Percentiles rank a stretch among this genome's conserved stretches.
Evolutionary conservation across 108 stramenopile species (phyloP).

Genomic region (Skeletonema tropicum): DNA sequence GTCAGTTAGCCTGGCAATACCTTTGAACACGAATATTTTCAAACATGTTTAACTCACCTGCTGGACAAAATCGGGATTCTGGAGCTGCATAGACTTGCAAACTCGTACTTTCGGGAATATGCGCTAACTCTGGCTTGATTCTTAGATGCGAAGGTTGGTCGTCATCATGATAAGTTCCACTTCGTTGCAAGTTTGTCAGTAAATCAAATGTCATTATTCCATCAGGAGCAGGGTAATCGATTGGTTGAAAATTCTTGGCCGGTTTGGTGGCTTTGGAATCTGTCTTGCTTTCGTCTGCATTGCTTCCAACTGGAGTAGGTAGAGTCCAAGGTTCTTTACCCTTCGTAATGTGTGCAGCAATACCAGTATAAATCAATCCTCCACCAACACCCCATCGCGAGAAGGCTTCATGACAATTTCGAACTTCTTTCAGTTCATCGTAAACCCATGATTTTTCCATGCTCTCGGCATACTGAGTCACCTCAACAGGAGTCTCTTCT

Average conservation of each 20-base stretch:
- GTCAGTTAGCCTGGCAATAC: neutral
- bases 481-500: conserved; percentile 55
- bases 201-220: conserved; percentile 96
- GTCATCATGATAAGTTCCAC: conserved; percentile 96
- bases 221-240: conserved; percentile 95
- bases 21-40: conserved; percentile 75
- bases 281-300: conserved; percentile 31
- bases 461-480: conserved; percentile 57
- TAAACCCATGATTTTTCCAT: conserved; percentile 94
- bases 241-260: conserved; percentile 66
- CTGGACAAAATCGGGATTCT: conserved; percentile 98
- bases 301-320: conserved; percentile 40
- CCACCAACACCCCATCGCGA: conserved; percentile 87
- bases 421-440: conserved; percentile 92
- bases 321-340: conserved; percentile 98
- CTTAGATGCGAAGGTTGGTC: conserved; percentile 98
- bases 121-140: conserved; percentile 77
- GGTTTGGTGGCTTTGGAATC: conserved; percentile 79
- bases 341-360: conserved; percentile 89
- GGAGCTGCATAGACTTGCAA: conserved; percentile 92
- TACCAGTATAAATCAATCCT: conserved; percentile 91
- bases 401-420: conserved; percentile 98
- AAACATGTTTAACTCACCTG: conserved; percentile 71
- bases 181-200: conserved; percentile 93
- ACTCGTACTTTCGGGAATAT: conserved; percentile 75